A percentile compares a stretch with the other conserved stretches of the same genome.
These are phyloP conservation scores for Rusavskia elegans DNA, from an alignment of 495 filamentous ascomycete species.

Conservation along the genomic window DNA sequence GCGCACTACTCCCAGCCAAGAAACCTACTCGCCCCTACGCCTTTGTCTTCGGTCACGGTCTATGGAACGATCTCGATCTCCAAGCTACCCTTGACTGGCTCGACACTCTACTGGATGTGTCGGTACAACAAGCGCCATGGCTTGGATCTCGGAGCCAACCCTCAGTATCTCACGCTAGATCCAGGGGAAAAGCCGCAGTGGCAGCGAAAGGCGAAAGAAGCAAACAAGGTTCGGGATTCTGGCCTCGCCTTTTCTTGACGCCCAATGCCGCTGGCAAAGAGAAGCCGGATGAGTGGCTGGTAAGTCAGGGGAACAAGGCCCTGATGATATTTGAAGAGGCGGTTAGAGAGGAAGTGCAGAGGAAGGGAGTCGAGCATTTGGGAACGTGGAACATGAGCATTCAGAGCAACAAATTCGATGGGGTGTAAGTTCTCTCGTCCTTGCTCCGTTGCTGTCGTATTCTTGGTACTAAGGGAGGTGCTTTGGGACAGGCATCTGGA, in stretches of 20 bases:
- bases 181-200: conserved; percentile 1
- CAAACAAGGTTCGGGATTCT: conserved; percentile 9
- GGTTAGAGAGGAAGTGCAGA: conserved; percentile 21
- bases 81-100: conserved; percentile 29
- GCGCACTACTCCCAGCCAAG: conserved; percentile 18
- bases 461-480: background rate
- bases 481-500: conserved; percentile 25
- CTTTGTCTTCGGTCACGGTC: conserved; percentile 33
- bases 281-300: conserved; percentile 35
- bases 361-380: conserved; percentile 30
- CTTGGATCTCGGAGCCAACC: conserved; percentile 5
- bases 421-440: conserved; percentile 19
- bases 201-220: background rate
- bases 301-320: conserved; percentile 35
- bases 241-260: conserved; percentile 30
- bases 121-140: conserved; percentile 13
- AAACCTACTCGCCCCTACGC: conserved; percentile 25
- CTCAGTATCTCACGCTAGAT: background rate
- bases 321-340: conserved; percentile 31
- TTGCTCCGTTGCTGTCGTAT: background rate
- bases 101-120: conserved; percentile 21
- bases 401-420: conserved; percentile 35
- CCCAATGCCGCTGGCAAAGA: conserved; percentile 36
- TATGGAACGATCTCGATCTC: conserved; percentile 35
- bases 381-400: conserved; percentile 40